Percentiles rank a stretch among this genome's conserved stretches.
Conservation (phyloP, 2,329 filamentous ascomycete genomes). For the Chaetomium sp. region DNA sequence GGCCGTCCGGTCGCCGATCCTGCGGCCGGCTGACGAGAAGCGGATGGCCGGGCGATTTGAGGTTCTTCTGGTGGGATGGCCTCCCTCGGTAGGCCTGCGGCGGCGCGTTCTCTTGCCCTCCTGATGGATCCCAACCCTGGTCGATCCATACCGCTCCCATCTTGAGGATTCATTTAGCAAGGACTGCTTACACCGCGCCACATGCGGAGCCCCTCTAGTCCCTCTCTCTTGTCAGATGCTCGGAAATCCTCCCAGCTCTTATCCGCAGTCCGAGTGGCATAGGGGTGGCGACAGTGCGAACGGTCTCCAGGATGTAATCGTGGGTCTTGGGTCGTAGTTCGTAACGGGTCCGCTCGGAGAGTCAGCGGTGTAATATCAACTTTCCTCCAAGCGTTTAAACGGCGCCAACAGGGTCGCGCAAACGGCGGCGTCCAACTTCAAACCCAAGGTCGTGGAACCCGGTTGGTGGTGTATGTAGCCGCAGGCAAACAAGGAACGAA, state of each 20-base stretch:
- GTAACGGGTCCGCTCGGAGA: conserved; percentile 15
- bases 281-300: conserved; percentile 27
- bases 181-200: conserved; percentile 34
- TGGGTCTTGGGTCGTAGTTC: conserved; percentile 23
- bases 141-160: conserved; percentile 58
- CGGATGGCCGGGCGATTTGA: conserved; percentile 37
- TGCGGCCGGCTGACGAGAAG: conserved; percentile 38
- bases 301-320: conserved; percentile 5
- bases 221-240: conserved; percentile 30
- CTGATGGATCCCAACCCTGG: conserved; percentile 52
- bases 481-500: conserved; percentile 33
- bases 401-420: conserved; percentile 24
- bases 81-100: conserved; percentile 41
- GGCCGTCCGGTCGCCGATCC: conserved; percentile 33
- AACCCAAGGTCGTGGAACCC: conserved; percentile 36
- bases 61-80: conserved; percentile 32
- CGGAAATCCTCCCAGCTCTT: conserved; percentile 22
- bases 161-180: conserved; percentile 59
- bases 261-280: conserved; percentile 26
- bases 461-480: conserved; percentile 33
- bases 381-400: conserved; percentile 6
- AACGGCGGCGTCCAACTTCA: conserved; percentile 28
- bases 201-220: conserved; percentile 35
- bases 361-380: conserved; percentile 14
- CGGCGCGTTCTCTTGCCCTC: conserved; percentile 57